Percentiles rank a stretch among this genome's conserved stretches.
These are phyloP conservation scores for Rehmannia glutinosa DNA, from an alignment of 257 asterid genomes.

Conservation along the genomic window DNA sequence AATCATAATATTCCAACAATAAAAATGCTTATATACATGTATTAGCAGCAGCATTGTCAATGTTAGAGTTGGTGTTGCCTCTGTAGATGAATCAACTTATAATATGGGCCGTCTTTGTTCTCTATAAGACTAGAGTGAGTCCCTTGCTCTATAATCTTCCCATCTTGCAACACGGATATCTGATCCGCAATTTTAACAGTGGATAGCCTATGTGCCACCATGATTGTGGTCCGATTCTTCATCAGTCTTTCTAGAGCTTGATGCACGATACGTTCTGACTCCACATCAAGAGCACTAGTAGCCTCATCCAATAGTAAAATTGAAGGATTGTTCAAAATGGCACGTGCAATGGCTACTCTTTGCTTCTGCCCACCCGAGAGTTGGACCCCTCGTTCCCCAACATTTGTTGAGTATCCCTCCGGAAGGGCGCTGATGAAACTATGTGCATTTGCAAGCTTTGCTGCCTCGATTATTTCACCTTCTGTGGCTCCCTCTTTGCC, in stretches of 20 bases:
- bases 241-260: constrained; percentile 61
- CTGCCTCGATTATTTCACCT: constrained; percentile 73
- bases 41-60: too few species aligned
- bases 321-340: too few species aligned
- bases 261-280: constrained; percentile 65
- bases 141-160: constrained; percentile 75
- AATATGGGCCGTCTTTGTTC: constrained; percentile 59
- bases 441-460: constrained; percentile 86
- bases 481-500: constrained; percentile 96
- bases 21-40: constrained; percentile 14
- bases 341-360: too few species aligned
- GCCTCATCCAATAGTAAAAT: too few species aligned
- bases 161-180: constrained; percentile 64
- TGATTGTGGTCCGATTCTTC: constrained; percentile 60
- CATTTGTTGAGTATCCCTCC: constrained; percentile 78
- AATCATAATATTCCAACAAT: constrained; percentile 9
- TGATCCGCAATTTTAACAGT: constrained; percentile 63
- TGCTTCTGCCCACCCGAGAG: constrained; percentile 84
- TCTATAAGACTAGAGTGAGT: constrained; percentile 60
- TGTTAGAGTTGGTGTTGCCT: constrained; percentile 41
- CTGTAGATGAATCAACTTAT: constrained; percentile 57
- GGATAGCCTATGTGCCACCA: constrained; percentile 76
- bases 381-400: constrained; percentile 79
- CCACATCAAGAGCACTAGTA: constrained; percentile 65
- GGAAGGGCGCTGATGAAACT: constrained; percentile 73